Evolutionary conservation across 2,329 filamentous ascomycete species (phyloP), one percentile per base, ranked within the genome.

Genomic region (Beauveria asiatica): DNA sequence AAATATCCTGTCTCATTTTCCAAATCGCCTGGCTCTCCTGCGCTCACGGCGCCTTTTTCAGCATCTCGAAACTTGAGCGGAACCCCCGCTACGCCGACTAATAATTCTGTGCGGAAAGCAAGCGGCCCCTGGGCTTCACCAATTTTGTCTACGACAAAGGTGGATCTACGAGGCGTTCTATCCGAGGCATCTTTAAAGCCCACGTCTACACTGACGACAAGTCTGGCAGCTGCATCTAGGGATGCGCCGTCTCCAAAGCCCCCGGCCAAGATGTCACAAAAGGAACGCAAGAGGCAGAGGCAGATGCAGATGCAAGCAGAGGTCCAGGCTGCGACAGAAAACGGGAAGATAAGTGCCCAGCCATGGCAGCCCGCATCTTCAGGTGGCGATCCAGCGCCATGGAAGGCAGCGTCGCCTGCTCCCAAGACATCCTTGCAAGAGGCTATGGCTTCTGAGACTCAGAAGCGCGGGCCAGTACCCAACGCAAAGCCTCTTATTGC

Each of bases 201-300:
- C 1, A 74, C 75, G 17, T 84, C 82, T 4, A 80, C 78, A 1
- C 70, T 86, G 3, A 83, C 83, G 3, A 77, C 78, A 4, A 80
- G 79, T 5, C 68, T 86, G 5, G 80, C 79, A 1, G 78, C 83
- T 65, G 80, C 72, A 51, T 70, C 65, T 8, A 78, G 74, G 57
- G 75, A 79, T 19, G 61, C 70, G n/a, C 23, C 67, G 60, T 59
- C 69, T 61, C 54, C 57, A 68, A 72, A 68, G 44, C 67, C 76
- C 0, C 74, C 76, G 17, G 70, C 74, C 0, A 96, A 90, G 70
- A 74, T 96, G 65, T 96, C 92, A 0, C 94, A 97, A 67, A 96
- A 94, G 69, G 92, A 97, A 71, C 86, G 92, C 23, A 97, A 96
- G 75, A 89, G 84, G 69, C 84, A 96, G 75, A 89, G 84, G 69